Base-by-base conservation (phyloP, 306 rosid species). In the Quercus glauca region DNA sequence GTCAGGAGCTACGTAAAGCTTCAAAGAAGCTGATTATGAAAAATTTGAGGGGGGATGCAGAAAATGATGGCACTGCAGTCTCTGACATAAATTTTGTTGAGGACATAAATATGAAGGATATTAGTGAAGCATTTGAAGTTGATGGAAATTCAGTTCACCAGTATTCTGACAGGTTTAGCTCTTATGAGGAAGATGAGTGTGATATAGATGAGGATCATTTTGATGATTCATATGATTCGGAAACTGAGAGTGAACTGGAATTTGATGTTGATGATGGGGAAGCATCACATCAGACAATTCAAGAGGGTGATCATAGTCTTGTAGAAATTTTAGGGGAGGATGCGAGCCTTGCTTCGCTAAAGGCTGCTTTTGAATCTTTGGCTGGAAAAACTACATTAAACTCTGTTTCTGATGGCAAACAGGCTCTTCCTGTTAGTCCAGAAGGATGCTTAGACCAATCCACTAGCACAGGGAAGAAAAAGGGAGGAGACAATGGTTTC, bases 281-380 rank as follows among this genome's bases (percentile, higher is more conserved):
- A 21, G 52, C 78, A 64, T 52, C 67, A 71, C 59, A 79, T 77
- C 76, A 69, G 43, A 60, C 82, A 52, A 76, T 64, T 78, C 73
- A 63, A 14, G 93, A 86, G 87, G 80, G 52, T 81, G 83, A 75
- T 73, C 83, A 68, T 74, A 68, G 80, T 75, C 78, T 74, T 72
- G 73, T 29, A 23, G 81, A 89, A 77, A 85, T 81, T 72, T 77
- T 91, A 56, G 86, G 90, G 55, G 87, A 88, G 45, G 85, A 80
- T 13, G 92, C 78, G 70, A 89, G 72, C 67, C 88, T 90, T 85
- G 87, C 86, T 79, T 81, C 90, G 5, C 81, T 92, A 63, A 92
- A 86, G 86, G 93, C 97, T 26, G 88, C 97, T 41, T 94, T 94
- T 86, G 97, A 91, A 84, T 80, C 79, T 55, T 87, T 92, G 81